These are phyloP conservation scores for Neurospora pannonica DNA, from an alignment of 495 filamentous ascomycete species.

Conservation along the genomic window DNA sequence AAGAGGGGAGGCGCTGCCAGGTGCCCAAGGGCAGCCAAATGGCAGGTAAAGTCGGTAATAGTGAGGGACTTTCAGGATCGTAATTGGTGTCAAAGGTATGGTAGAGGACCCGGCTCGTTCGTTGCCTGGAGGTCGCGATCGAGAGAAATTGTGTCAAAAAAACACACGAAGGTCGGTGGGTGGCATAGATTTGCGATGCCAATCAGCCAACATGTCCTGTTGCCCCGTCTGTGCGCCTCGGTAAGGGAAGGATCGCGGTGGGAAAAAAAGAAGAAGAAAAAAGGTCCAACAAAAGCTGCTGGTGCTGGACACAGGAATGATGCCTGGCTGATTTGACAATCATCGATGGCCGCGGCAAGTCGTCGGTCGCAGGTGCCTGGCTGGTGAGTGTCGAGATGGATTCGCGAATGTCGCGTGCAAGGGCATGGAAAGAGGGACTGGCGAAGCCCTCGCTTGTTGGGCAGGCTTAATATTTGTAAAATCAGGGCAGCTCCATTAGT, in stretches of 20 bases:
- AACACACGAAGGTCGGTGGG: not conserved
- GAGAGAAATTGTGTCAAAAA: not conserved
- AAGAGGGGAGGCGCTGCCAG: not conserved
- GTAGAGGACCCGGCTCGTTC: not conserved
- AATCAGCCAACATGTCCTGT: not conserved
- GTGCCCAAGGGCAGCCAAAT: not conserved
- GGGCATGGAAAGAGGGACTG: not conserved
- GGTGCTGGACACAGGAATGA: not conserved
- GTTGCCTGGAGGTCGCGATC: not conserved
- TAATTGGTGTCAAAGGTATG: not conserved
- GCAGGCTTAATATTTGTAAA: slow-evolving; percentile 13
- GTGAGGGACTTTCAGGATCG: not conserved
- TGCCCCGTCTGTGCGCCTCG: not conserved
- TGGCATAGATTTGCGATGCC: not conserved
- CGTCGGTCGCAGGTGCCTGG: not conserved
- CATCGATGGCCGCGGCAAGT: not conserved
- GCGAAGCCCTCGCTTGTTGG: not conserved
- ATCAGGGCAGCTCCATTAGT: slow-evolving; percentile 10
- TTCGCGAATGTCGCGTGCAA: not conserved
- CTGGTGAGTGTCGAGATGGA: not conserved
- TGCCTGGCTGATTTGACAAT: not conserved
- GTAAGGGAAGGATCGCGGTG: not conserved
- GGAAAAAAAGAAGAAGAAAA: not conserved
- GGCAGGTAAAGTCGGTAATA: not conserved
- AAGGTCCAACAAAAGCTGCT: not conserved